phyloP scores from a whole-genome alignment of 768 basidiomycete genomes.

The Termitomyces sp. region DNA sequence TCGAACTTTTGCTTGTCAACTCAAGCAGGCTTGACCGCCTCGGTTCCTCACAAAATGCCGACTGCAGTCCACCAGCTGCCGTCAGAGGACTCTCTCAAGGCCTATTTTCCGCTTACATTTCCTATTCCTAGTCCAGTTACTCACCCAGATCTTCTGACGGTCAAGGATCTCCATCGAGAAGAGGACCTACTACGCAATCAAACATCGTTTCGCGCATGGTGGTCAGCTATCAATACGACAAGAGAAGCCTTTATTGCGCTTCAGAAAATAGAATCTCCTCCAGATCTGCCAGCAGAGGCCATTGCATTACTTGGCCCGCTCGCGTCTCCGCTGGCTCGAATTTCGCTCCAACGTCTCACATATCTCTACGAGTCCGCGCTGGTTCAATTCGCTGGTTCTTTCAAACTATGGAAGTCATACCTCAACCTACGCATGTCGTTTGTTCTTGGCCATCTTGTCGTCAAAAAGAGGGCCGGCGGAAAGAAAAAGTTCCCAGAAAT shows the following conservation, averaged over 20 bases:
- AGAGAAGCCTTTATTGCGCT: slow-evolving; percentile 59
- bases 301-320: slow-evolving; percentile 74
- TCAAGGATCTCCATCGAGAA: slow-evolving; percentile 81
- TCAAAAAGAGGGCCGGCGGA: slow-evolving; percentile 78
- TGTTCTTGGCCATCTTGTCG: slow-evolving; percentile 73
- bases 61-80: slow-evolving; percentile 47
- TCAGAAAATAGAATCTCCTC: slow-evolving; percentile 52
- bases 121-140: slow-evolving; percentile 82
- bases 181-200: slow-evolving; percentile 94
- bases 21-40: slow-evolving; percentile 1
- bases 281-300: slow-evolving; percentile 46
- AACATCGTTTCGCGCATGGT: slow-evolving; percentile 90
- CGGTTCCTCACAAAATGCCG: slow-evolving; percentile 43
- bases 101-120: slow-evolving; percentile 77
- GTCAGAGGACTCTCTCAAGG: slow-evolving; percentile 45
- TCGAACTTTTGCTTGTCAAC: neutral
- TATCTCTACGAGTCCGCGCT: slow-evolving; percentile 96
- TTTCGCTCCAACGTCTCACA: slow-evolving; percentile 77
- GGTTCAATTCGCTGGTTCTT: slow-evolving; percentile 80
- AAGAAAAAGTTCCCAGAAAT: slow-evolving; percentile 91
- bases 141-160: slow-evolving; percentile 69
- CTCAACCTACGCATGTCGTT: slow-evolving; percentile 78
- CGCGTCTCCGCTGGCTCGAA: slow-evolving; percentile 65
- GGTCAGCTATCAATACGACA: slow-evolving; percentile 76
- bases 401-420: slow-evolving; percentile 96